Evolutionary conservation across 495 filamentous ascomycete species (phyloP).

Genomic region (Hypoxylon cercidicola): DNA sequence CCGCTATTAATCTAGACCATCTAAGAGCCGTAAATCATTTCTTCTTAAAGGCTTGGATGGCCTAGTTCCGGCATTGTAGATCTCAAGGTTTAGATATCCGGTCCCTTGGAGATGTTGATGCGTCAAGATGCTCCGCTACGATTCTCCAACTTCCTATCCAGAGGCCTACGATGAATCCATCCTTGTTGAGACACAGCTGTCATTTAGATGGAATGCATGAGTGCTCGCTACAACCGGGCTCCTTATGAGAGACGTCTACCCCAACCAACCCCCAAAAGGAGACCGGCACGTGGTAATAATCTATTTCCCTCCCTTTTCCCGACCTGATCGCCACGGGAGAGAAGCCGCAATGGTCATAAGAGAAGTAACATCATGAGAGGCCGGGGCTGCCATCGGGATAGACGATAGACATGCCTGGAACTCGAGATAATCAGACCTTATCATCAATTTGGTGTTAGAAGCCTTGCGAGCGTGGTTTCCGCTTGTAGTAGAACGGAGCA

Average conservation of each 20-base stretch:
- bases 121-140: conserved; percentile 4
- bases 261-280: conserved; percentile 34
- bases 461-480: conserved; percentile 25
- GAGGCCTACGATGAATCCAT: not conserved
- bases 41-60: conserved; percentile 25
- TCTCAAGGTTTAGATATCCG: conserved; percentile 23
- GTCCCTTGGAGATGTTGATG: conserved; percentile 23
- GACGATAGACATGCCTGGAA: conserved; percentile 20
- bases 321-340: conserved; percentile 37
- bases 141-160: conserved; percentile 8
- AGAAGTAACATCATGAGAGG: conserved; percentile 30
- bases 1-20: conserved; percentile 36
- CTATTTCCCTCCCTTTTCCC: conserved; percentile 37
- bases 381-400: conserved; percentile 8
- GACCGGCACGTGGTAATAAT: conserved; percentile 42
- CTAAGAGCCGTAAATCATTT: conserved; percentile 34
- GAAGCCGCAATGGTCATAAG: conserved; percentile 30
- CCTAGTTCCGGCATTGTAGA: conserved; percentile 31
- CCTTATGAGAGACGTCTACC: conserved; percentile 2
- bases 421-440: conserved; percentile 22
- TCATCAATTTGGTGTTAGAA: conserved; percentile 7
- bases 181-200: conserved; percentile 36
- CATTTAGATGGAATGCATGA: conserved; percentile 29
- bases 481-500: not conserved
- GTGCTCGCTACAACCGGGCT: conserved; percentile 26